A percentile compares a stretch with the other conserved stretches of the same genome.
These are phyloP conservation scores for Dothideomycetes sp. DNA, from an alignment of 2,329 filamentous ascomycete species.

Conservation along the genomic window DNA sequence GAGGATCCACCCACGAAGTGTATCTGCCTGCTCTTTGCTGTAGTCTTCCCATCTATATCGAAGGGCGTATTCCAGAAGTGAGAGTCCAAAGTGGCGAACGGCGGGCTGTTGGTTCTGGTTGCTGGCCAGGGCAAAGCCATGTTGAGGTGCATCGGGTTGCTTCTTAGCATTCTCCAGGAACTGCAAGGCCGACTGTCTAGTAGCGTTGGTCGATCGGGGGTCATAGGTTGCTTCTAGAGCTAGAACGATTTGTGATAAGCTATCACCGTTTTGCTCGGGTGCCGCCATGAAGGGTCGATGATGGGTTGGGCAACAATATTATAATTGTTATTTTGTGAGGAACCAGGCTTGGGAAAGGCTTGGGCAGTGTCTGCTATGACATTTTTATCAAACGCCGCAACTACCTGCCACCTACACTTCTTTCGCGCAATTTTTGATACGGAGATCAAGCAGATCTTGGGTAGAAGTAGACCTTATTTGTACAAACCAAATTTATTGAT, in stretches of 20 bases:
- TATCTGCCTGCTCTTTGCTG: conserved; percentile 52
- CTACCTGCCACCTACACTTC: too few species aligned
- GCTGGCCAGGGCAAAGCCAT: conserved; percentile 74
- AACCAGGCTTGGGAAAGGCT: too few species aligned
- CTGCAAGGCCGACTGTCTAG: conserved; percentile 69
- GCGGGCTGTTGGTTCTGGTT: conserved; percentile 65
- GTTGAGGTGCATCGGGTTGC: conserved; percentile 65
- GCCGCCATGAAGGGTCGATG: too few species aligned
- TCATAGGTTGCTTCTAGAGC: conserved; percentile 83
- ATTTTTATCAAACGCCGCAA: too few species aligned
- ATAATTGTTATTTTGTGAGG: too few species aligned
- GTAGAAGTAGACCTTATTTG: too few species aligned
- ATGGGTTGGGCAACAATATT: too few species aligned
- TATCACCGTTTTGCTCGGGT: conserved; percentile 9
- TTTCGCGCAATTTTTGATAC: too few species aligned
- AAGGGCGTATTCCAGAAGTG: conserved; percentile 80
- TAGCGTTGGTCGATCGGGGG: conserved; percentile 66
- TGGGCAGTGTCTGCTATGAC: too few species aligned
- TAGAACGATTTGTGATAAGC: conserved; percentile 60
- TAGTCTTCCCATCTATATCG: conserved; percentile 75
- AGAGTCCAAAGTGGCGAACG: conserved; percentile 87
- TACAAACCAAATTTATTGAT: too few species aligned
- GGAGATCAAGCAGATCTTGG: too few species aligned
- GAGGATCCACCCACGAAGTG: conserved; percentile 66
- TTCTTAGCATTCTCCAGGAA: conserved; percentile 82